Evolutionary conservation across 768 basidiomycete species (phyloP).

Genomic region (Roridomyces roridus): DNA sequence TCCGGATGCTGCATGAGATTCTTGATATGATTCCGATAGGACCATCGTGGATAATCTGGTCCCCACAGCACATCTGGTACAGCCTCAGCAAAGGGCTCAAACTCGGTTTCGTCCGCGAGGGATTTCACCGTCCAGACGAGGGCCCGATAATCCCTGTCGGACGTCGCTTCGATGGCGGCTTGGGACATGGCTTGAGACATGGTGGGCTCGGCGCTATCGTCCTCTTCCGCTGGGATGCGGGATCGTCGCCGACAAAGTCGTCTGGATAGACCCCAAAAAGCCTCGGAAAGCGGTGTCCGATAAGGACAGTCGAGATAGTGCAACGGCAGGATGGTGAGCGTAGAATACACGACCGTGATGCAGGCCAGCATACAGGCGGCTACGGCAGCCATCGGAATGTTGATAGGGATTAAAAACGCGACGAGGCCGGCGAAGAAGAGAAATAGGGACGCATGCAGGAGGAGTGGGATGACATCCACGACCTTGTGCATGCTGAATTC

Average conservation of each 20-base stretch:
- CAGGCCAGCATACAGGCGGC: background rate
- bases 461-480: conserved; percentile 16
- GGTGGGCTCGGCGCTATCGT: too few relatives aligned
- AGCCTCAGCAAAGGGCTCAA: background rate
- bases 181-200: too few relatives aligned
- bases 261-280: background rate
- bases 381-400: background rate
- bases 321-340: conserved; percentile 18
- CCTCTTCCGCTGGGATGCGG: too few relatives aligned
- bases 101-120: background rate
- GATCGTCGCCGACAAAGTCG: too few relatives aligned
- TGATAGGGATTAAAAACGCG: conserved; percentile 12
- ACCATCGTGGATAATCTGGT: background rate
- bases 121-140: background rate
- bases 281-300: conserved; percentile 9
- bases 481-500: conserved; percentile 2
- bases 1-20: too few relatives aligned
- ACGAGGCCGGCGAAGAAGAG: conserved; percentile 22
- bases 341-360: conserved; percentile 1
- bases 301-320: conserved; percentile 22
- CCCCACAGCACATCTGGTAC: background rate
- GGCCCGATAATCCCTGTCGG: background rate
- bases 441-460: conserved; percentile 20
- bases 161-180: too few relatives aligned
- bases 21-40: background rate